Percentiles rank a stretch among this genome's conserved stretches.
These are phyloP conservation scores for Tolypocladium sp. DNA, from an alignment of 2,329 filamentous ascomycete genomes.

Conservation along the genomic window DNA sequence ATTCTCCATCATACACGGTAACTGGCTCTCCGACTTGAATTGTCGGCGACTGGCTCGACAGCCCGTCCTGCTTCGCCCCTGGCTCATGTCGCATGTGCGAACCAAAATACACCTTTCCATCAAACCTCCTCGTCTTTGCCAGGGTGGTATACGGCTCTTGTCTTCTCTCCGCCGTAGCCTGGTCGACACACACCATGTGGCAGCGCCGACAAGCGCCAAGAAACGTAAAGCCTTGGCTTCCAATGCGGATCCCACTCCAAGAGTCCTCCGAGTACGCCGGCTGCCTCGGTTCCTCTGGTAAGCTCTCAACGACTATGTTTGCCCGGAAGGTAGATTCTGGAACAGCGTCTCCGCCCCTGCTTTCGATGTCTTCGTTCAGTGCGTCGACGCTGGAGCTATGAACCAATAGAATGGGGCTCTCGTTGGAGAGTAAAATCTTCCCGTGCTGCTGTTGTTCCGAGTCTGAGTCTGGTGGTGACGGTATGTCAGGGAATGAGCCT, in stretches of 20 bases:
- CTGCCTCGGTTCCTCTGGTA: slow-evolving; percentile 28
- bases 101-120: slow-evolving; percentile 84
- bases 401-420: slow-evolving; percentile 84
- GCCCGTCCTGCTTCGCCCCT: slow-evolving; percentile 1
- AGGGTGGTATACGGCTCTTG: slow-evolving; percentile 85
- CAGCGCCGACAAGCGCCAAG: slow-evolving; percentile 81
- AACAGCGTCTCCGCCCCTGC: slow-evolving; percentile 53
- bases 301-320: slow-evolving; percentile 63
- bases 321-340: slow-evolving; percentile 73
- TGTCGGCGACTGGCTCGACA: slow-evolving; percentile 21
- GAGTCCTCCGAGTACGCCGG: slow-evolving; percentile 68
- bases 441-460: slow-evolving; percentile 27
- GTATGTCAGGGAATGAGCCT: slow-evolving; percentile 43
- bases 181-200: slow-evolving; percentile 94
- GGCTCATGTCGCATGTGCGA: slow-evolving; percentile 59
- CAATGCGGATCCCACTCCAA: slow-evolving; percentile 64
- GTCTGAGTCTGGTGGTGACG: slow-evolving; percentile 50
- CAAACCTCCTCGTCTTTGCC: slow-evolving; percentile 74
- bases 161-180: slow-evolving; percentile 65
- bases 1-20: slow-evolving; percentile 8
- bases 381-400: slow-evolving; percentile 70
- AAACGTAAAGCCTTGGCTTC: slow-evolving; percentile 54
- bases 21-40: slow-evolving; percentile 42
- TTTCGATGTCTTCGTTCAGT: slow-evolving; percentile 64
- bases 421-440: slow-evolving; percentile 78